Conservation (phyloP, 129 eudicot genomes). For the Chrysanthemum seticuspe region DNA sequence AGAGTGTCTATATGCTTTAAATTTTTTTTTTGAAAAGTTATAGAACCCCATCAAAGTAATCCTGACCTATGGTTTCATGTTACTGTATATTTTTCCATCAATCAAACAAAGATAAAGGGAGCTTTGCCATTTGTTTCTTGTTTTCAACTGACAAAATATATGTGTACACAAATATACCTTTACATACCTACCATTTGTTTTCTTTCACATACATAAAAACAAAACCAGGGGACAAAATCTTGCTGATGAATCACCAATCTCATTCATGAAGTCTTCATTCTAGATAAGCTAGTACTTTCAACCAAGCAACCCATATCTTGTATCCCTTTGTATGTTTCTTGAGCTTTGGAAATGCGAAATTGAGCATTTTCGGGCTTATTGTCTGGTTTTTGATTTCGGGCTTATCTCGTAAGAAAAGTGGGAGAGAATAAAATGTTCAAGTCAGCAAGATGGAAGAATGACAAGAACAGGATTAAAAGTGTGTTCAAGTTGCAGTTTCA, state of each 20-base stretch:
- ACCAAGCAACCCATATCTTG: too few relatives aligned
- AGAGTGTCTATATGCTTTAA: too few relatives aligned
- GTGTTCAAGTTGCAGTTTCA: slow-evolving; percentile 84
- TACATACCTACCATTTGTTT: slow-evolving; percentile 7
- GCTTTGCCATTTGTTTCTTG: slow-evolving; percentile 4
- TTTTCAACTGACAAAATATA: slow-evolving; percentile 1
- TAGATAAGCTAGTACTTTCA: background rate
- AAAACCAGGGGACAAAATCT: background rate
- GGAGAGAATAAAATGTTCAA: slow-evolving; percentile 55
- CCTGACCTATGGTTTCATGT: too few relatives aligned
- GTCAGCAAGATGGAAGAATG: slow-evolving; percentile 59
- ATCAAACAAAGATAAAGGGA: background rate
- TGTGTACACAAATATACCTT: too few relatives aligned
- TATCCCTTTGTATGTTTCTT: background rate
- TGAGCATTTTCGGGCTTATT: background rate
- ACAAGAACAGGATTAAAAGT: slow-evolving; percentile 71
- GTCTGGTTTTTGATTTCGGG: background rate
- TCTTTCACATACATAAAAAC: background rate
- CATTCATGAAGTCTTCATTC: slow-evolving; percentile 19
- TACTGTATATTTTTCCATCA: too few relatives aligned
- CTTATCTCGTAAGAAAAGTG: background rate
- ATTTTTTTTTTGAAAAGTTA: too few relatives aligned
- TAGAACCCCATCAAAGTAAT: too few relatives aligned
- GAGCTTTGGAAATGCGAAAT: background rate
- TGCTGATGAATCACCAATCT: slow-evolving; percentile 6